These are phyloP conservation scores for Trametes cubensis DNA, from an alignment of 768 basidiomycete genomes.

Conservation along the genomic window DNA sequence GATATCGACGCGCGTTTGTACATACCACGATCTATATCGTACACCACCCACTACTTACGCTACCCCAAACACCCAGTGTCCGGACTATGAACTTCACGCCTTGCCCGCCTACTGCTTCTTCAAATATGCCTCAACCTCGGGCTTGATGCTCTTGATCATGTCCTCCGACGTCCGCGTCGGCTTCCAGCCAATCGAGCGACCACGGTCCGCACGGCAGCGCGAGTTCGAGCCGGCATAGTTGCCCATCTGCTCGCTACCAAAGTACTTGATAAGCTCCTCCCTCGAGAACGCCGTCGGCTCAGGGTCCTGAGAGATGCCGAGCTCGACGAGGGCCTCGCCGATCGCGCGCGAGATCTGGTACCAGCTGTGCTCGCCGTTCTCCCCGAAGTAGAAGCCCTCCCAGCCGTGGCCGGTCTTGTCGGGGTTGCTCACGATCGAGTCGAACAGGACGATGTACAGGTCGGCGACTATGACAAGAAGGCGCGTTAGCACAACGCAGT, in stretches of 20 bases:
- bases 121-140: constrained; percentile 42
- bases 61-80: too few relatives aligned
- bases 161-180: constrained; percentile 52
- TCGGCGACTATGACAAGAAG: constrained; percentile 41
- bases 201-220: constrained; percentile 25
- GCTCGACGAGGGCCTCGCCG: constrained; percentile 38
- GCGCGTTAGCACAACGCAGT: not conserved
- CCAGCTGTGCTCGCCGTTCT: constrained; percentile 37
- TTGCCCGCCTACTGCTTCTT: constrained; percentile 10
- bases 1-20: too few relatives aligned
- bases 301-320: constrained; percentile 35
- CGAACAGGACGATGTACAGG: constrained; percentile 46
- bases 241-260: constrained; percentile 25
- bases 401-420: constrained; percentile 36
- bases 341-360: constrained; percentile 41
- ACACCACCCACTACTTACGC: too few relatives aligned
- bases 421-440: constrained; percentile 36
- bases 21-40: too few relatives aligned
- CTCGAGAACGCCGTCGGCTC: constrained; percentile 49
- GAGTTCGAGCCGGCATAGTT: constrained; percentile 33
- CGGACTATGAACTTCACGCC: not conserved
- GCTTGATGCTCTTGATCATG: constrained; percentile 50
- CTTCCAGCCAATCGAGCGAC: constrained; percentile 52
- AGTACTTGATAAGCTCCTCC: constrained; percentile 46
- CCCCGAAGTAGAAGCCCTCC: constrained; percentile 41